These are phyloP conservation scores for Lasiodiplodia sp. DNA, from an alignment of 2,329 filamentous ascomycete genomes.

Conservation along the genomic window DNA sequence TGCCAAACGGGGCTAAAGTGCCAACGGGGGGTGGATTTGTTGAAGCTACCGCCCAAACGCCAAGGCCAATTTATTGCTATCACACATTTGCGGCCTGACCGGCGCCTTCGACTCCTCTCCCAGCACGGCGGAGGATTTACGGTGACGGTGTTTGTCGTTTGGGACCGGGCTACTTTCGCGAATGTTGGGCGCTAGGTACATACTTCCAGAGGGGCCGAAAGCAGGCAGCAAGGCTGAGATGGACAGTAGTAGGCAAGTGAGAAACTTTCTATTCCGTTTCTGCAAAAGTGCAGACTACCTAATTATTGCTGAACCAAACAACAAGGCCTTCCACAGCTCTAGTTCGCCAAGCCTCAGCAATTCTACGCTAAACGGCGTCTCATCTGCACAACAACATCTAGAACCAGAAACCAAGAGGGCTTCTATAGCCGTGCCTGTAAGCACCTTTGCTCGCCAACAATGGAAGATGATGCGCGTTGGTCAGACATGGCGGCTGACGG, in stretches of 20 bases:
- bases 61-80: neutral
- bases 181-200: neutral
- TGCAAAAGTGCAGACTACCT: neutral
- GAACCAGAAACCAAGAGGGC: neutral
- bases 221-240: neutral
- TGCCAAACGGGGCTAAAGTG: neutral
- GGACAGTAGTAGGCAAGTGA: neutral
- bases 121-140: neutral
- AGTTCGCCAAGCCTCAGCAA: neutral
- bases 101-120: neutral
- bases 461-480: neutral
- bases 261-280: neutral
- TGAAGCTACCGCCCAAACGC: neutral
- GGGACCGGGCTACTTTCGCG: neutral
- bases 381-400: neutral
- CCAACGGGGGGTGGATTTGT: neutral
- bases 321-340: neutral
- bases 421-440: neutral
- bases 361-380: neutral
- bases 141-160: neutral
- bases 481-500: constrained; percentile 11
- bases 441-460: neutral
- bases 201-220: neutral
- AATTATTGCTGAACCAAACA: neutral
- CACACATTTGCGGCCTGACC: neutral